These are phyloP conservation scores for Tricholoma terreum DNA, from an alignment of 768 basidiomycete genomes.

Conservation along the genomic window DNA sequence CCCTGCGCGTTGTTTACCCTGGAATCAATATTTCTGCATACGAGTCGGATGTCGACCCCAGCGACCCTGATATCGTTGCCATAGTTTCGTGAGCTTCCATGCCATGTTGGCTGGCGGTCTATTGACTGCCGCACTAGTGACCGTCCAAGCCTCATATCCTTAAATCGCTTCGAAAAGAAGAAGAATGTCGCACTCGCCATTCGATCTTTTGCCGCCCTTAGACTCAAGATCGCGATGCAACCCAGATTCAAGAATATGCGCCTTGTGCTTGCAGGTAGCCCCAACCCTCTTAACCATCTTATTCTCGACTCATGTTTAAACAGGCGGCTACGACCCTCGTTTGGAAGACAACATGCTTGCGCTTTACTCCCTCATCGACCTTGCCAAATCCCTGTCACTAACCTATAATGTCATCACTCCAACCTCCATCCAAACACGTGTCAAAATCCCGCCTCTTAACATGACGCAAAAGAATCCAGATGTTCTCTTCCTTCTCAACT, in stretches of 20 bases:
- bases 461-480: conserved; percentile 44
- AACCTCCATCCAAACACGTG: conserved; percentile 31
- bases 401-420: conserved; percentile 58
- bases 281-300: background rate
- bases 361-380: conserved; percentile 58
- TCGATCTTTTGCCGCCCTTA: conserved; percentile 65
- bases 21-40: conserved; percentile 86
- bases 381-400: conserved; percentile 52
- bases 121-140: conserved; percentile 32
- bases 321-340: conserved; percentile 90
- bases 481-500: conserved; percentile 89
- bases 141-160: conserved; percentile 74
- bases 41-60: conserved; percentile 38
- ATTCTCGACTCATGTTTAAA: background rate
- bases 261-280: conserved; percentile 75
- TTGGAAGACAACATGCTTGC: conserved; percentile 79
- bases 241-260: conserved; percentile 42
- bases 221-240: conserved; percentile 20
- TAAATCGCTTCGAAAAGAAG: conserved; percentile 96
- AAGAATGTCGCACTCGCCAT: conserved; percentile 88
- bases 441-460: conserved; percentile 40
- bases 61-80: conserved; percentile 50
- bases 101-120: background rate
- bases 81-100: conserved; percentile 53
- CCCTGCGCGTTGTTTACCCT: conserved; percentile 87